These are phyloP conservation scores for Castanea mollissima DNA, from an alignment of 306 rosid genomes.

Conservation along the genomic window DNA sequence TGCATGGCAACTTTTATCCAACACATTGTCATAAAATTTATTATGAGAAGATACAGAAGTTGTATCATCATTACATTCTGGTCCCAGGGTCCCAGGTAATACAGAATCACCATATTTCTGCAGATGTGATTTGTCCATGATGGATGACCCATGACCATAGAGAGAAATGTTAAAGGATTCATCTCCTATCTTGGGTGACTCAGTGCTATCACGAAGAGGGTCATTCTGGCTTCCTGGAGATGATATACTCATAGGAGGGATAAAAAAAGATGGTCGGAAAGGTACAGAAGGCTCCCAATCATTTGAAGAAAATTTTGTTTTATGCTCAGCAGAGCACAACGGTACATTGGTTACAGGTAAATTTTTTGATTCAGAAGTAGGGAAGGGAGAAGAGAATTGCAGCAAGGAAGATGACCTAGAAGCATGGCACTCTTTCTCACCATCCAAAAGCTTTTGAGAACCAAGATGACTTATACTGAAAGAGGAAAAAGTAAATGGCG, in stretches of 20 bases:
- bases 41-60: constrained; percentile 81
- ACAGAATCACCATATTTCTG: constrained; percentile 40
- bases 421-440: constrained; percentile 36
- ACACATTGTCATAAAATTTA: constrained; percentile 45
- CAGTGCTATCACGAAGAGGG: constrained; percentile 68
- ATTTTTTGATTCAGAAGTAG: constrained; percentile 44
- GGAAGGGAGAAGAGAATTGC: constrained; percentile 38
- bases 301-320: constrained; percentile 40
- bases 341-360: constrained; percentile 33
- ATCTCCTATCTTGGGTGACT: constrained; percentile 67
- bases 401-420: constrained; percentile 35
- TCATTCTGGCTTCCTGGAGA: constrained; percentile 60
- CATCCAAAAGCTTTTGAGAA: constrained; percentile 37
- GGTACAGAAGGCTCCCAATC: constrained; percentile 97
- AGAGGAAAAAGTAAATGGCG: constrained; percentile 41
- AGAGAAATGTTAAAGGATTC: constrained; percentile 56
- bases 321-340: constrained; percentile 36
- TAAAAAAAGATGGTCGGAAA: constrained; percentile 75
- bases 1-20: constrained; percentile 35
- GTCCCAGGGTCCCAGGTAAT: constrained; percentile 45
- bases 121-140: constrained; percentile 34
- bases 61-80: constrained; percentile 54
- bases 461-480: constrained; percentile 26
- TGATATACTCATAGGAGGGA: constrained; percentile 51
- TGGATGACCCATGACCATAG: constrained; percentile 42